Percentiles rank a stretch among this genome's conserved stretches.
phyloP scores from a whole-genome alignment of 257 asterid species.

The Voacanga thouarsii region DNA sequence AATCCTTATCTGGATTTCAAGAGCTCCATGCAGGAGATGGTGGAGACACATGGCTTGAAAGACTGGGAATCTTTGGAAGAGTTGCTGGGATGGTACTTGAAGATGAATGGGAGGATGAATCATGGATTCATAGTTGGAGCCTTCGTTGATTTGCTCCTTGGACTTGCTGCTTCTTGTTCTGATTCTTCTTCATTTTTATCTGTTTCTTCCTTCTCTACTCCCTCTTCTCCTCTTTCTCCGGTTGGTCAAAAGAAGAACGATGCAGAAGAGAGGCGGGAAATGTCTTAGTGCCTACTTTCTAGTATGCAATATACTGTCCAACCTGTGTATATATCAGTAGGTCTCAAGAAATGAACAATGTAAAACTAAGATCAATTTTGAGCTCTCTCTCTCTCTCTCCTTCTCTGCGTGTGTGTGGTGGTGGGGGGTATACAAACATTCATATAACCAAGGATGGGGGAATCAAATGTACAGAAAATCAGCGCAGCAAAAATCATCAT shows the following conservation, averaged over 20 bases:
- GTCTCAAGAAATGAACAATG: constrained; percentile 7
- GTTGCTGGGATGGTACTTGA: constrained; percentile 73
- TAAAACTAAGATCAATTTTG: constrained; percentile 12
- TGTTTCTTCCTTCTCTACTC: constrained; percentile 55
- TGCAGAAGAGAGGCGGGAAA: not conserved
- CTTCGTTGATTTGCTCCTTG: constrained; percentile 66
- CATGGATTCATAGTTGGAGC: constrained; percentile 77
- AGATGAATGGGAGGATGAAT: constrained; percentile 59
- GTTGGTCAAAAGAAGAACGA: constrained; percentile 10
- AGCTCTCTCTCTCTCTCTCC: not conserved
- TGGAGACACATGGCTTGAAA: constrained; percentile 65
- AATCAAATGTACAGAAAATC: not conserved
- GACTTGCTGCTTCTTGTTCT: constrained; percentile 24
- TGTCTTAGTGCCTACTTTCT: not conserved
- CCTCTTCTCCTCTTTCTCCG: constrained; percentile 31
- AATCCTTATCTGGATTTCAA: constrained; percentile 85
- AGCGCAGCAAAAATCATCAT: too few relatives aligned
- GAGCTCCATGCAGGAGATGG: constrained; percentile 86
- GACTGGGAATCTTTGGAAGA: constrained; percentile 85
- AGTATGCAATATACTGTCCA: constrained; percentile 1
- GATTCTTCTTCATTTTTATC: constrained; percentile 43
- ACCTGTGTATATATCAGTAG: constrained; percentile 20
- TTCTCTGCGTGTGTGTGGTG: not conserved
- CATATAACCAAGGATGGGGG: not conserved
- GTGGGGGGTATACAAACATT: not conserved